Evolutionary conservation across 2,329 filamentous ascomycete genomes (phyloP).

Genomic region (Pseudogymnoascus sp.): DNA sequence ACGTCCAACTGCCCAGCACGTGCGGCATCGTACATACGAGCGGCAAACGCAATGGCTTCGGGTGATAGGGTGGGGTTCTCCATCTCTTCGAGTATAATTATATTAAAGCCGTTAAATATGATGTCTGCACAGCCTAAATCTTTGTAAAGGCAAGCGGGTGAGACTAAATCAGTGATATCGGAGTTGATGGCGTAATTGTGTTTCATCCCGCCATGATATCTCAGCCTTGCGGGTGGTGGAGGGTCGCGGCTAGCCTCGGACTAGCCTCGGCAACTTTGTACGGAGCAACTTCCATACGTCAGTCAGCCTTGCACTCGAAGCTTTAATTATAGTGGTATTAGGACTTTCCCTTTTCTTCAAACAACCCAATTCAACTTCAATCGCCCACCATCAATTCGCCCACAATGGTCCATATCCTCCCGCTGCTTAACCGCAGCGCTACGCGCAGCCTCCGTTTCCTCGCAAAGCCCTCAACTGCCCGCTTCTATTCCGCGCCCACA

Average conservation of each 20-base stretch:
- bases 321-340: background rate
- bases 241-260: conserved; percentile 6
- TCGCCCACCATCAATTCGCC: background rate
- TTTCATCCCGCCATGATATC: background rate
- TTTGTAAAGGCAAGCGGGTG: background rate
- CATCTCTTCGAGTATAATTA: background rate
- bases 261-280: background rate
- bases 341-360: background rate
- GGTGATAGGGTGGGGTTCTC: conserved; percentile 32
- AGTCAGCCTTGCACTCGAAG: conserved; percentile 1
- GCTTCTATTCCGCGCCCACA: conserved; percentile 1
- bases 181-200: background rate
- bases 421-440: background rate
- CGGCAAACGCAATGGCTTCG: conserved; percentile 57
- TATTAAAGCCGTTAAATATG: background rate
- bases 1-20: conserved; percentile 48
- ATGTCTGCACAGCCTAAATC: background rate
- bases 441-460: conserved; percentile 4
- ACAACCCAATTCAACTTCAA: background rate
- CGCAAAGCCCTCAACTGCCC: background rate
- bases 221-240: conserved; percentile 7
- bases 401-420: background rate
- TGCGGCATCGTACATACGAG: conserved; percentile 59
- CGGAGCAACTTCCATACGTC: background rate
- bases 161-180: background rate